Conservation (phyloP, 352 stramenopile species). For the Globisporangium canariense region DNA sequence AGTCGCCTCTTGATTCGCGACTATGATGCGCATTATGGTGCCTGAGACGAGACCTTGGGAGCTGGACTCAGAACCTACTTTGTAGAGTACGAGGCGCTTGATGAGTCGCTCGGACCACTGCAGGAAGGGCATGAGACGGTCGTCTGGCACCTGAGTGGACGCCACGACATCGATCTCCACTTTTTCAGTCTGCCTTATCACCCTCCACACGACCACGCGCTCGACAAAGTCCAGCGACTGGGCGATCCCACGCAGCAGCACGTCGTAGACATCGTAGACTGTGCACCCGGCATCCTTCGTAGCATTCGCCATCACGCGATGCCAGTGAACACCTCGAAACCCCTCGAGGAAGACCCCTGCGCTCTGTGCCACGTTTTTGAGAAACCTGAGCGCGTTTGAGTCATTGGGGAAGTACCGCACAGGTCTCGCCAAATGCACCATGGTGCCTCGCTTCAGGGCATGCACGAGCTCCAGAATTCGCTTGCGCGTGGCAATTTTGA, state of each 20-base stretch:
- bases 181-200: constrained; percentile 18
- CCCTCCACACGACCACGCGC: constrained; percentile 56
- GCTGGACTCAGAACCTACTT: constrained; percentile 23
- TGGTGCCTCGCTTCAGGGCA: constrained; percentile 35
- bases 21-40: constrained; percentile 23
- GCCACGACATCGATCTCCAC: constrained; percentile 46
- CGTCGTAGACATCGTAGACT: constrained; percentile 52
- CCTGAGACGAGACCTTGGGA: constrained; percentile 29
- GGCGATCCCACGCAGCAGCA: constrained; percentile 41
- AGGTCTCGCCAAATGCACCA: constrained; percentile 34
- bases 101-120: constrained; percentile 55
- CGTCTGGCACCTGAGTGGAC: constrained; percentile 49
- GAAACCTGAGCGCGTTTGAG: constrained; percentile 45
- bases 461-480: constrained; percentile 49
- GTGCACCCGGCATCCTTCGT: constrained; percentile 37
- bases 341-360: constrained; percentile 40
- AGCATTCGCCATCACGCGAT: constrained; percentile 35
- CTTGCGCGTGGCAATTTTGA: constrained; percentile 59
- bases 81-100: constrained; percentile 59
- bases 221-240: constrained; percentile 39
- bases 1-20: background rate
- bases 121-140: constrained; percentile 58
- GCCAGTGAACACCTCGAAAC: constrained; percentile 57
- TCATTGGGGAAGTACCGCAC: constrained; percentile 48
- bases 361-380: constrained; percentile 36